Base-by-base conservation (phyloP, 345 rosid genomes). In the Lagerstroemia speciosa region DNA sequence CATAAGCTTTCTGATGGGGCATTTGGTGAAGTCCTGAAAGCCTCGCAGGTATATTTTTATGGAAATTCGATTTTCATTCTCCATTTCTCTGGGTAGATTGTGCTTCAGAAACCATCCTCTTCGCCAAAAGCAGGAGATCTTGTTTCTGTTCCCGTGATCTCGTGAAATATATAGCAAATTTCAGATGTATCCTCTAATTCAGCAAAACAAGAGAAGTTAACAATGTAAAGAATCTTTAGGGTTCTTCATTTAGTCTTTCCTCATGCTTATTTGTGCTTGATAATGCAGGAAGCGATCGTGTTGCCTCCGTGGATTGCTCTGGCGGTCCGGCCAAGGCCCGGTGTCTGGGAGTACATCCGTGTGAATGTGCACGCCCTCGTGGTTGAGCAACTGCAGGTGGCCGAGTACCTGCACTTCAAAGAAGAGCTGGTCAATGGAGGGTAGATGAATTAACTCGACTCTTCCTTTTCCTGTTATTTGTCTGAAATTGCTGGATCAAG, bases 241-340 rank as follows among this genome's bases (percentile, higher is more conserved):
- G 69, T 33, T n/a, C 38, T 22, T 53, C 3, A 0, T n/a, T 24
- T 53, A 53, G 30, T 24, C 30, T 22, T 66, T 37, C 53, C 43
- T 66, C 43, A 8, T 12, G 12, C 34, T 6, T 50, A 41, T 33
- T 10, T 48, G 34, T 67, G 62, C 73, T 32, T 45, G 63, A 64
- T 62, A n/a, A 40, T 69, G 63, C 26, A 92, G 98, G 98, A 93
- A 90, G 97, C 96, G 16, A 87, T 93, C 22, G 90, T 90, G 70
- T 73, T 78, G 68, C 89, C 97, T 36, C 98, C 98, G 8, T 88
- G 93, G 96, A 85, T 93, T 34, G 97, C 92, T 29, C 86, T 93
- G 48, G 98, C 98, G 31, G 89, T 93, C 66, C 89, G 98, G 34
- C 97, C 96, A 52, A 89, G 94, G 70, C 98, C 97, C 67, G 98